Evolutionary conservation across 768 basidiomycete genomes (phyloP).

Genomic region (Suillus paluster): DNA sequence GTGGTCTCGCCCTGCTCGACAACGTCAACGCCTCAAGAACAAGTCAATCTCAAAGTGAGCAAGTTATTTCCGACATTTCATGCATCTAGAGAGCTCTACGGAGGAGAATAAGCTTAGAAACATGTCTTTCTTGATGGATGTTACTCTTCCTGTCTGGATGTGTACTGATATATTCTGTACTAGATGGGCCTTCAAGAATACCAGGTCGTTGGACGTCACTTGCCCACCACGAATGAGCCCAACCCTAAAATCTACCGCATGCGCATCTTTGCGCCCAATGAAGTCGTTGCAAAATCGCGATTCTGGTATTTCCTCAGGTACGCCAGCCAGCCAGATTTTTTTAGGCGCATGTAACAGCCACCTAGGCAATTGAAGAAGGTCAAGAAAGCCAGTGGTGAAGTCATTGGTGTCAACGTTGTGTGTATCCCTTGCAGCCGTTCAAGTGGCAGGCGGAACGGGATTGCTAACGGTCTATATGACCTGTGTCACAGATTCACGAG

Average conservation of each 20-base stretch:
- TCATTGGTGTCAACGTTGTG: constrained; percentile 97
- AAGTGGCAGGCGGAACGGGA: constrained; percentile 87
- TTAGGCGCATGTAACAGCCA: background rate
- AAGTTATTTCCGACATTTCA: background rate
- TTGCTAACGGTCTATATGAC: constrained; percentile 49
- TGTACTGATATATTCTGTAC: constrained; percentile 16
- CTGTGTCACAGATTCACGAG: constrained; percentile 83
- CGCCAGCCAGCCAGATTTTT: constrained; percentile 25
- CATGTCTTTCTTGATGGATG: constrained; percentile 37
- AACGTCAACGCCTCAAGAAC: constrained; percentile 32
- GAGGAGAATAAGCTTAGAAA: background rate
- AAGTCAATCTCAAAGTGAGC: constrained; percentile 35
- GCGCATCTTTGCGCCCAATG: constrained; percentile 99
- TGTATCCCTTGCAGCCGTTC: constrained; percentile 79
- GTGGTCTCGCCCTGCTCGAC: constrained; percentile 27
- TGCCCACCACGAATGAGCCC: constrained; percentile 92
- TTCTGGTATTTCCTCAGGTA: constrained; percentile 99
- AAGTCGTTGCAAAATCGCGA: constrained; percentile 97
- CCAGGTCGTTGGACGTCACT: constrained; percentile 97
- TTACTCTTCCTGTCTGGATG: constrained; percentile 18
- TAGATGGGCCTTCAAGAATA: constrained; percentile 88
- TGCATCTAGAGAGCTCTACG: background rate
- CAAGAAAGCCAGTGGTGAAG: constrained; percentile 99
- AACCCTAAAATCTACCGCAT: constrained; percentile 99
- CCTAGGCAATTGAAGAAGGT: constrained; percentile 94